phyloP scores from a whole-genome alignment of 345 rosid species.

The Murraya koenigii region DNA sequence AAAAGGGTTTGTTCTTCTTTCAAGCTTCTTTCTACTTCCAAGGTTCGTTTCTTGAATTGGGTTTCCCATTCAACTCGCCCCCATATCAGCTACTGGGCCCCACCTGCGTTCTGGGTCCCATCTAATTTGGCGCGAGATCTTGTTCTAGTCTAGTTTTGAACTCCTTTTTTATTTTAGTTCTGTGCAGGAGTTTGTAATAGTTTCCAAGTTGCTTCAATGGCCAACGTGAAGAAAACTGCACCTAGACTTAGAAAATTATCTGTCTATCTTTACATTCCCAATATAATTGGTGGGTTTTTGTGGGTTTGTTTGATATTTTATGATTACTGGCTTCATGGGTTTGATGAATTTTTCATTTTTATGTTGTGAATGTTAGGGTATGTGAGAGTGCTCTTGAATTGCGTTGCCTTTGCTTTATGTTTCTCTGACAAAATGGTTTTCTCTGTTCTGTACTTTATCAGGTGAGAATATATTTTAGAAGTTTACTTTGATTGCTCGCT shows the following conservation, averaged over 20 bases:
- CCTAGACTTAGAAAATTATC: conserved; percentile 42
- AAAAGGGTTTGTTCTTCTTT: background rate
- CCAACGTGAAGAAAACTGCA: conserved; percentile 44
- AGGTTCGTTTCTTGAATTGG: background rate
- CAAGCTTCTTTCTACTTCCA: background rate
- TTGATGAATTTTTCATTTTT: background rate
- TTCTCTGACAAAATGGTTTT: conserved; percentile 78
- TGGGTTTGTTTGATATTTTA: background rate
- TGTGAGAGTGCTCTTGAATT: conserved; percentile 71
- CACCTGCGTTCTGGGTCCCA: conserved; percentile 3
- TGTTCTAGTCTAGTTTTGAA: background rate
- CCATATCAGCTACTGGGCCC: background rate
- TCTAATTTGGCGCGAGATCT: conserved; percentile 1
- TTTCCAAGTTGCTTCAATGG: conserved; percentile 41
- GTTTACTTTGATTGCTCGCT: background rate
- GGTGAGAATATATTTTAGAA: conserved; percentile 36
- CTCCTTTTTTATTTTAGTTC: no score
- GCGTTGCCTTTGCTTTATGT: conserved; percentile 73
- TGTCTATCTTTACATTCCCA: conserved; percentile 86
- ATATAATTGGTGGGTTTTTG: conserved; percentile 67
- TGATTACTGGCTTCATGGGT: background rate
- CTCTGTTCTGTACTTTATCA: conserved; percentile 64
- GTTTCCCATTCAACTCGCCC: background rate
- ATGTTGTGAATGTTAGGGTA: conserved; percentile 47
- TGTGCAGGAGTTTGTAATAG: conserved; percentile 5